Evolutionary conservation across 768 basidiomycete species (phyloP).

Genomic region (Lactarius hengduanensis): DNA sequence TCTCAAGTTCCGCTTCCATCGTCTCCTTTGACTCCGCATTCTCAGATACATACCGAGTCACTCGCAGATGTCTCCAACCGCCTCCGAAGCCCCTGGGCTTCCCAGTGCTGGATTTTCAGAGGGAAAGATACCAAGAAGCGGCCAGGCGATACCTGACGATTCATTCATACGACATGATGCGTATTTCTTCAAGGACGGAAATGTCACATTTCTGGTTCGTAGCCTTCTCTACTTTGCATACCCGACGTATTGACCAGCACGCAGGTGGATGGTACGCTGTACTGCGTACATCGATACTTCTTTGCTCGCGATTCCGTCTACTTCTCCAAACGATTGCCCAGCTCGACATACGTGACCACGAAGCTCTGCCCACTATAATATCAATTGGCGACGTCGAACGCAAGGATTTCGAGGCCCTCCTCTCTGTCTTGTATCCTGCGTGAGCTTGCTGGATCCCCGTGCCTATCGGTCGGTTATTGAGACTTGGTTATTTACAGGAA

Average conservation of each 20-base stretch:
- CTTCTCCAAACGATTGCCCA: slow-evolving; percentile 18
- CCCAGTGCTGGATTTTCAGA: background rate
- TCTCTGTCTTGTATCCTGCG: slow-evolving; percentile 28
- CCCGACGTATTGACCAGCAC: background rate
- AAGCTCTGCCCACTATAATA: slow-evolving; percentile 14
- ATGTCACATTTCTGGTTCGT: slow-evolving; percentile 23
- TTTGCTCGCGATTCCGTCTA: slow-evolving; percentile 26
- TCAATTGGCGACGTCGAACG: slow-evolving; percentile 16
- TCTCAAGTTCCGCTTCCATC: no score
- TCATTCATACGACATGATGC: slow-evolving; percentile 15
- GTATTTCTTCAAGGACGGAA: slow-evolving; percentile 25
- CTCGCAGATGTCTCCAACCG: background rate
- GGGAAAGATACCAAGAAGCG: background rate
- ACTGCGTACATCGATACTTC: slow-evolving; percentile 27
- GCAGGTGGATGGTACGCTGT: slow-evolving; percentile 24
- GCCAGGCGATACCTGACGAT: background rate
- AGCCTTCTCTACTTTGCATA: background rate
- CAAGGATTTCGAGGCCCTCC: slow-evolving; percentile 27
- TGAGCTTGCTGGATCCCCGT: slow-evolving; percentile 5
- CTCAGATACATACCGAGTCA: no score
- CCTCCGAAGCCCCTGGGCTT: background rate
- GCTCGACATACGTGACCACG: slow-evolving; percentile 21
- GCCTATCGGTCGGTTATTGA: background rate
- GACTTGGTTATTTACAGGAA: background rate
- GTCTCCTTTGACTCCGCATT: no score